Percentiles rank a stretch among this genome's conserved stretches.
These are phyloP conservation scores for Trichophyton mentagrophytes DNA, from an alignment of 2,329 filamentous ascomycete genomes.

Conservation along the genomic window DNA sequence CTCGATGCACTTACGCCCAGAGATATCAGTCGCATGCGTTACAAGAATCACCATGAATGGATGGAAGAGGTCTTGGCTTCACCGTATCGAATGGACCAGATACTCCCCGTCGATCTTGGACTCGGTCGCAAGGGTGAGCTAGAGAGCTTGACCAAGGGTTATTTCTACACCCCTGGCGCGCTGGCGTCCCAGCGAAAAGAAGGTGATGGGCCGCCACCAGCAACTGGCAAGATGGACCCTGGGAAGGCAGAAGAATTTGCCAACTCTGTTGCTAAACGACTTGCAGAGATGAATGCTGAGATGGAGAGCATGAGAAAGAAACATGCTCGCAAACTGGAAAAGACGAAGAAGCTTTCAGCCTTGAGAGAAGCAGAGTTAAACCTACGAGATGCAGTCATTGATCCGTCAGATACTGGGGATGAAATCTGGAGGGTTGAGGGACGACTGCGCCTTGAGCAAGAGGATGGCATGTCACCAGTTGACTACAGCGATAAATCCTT, in stretches of 20 bases:
- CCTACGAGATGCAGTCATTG: slow-evolving; percentile 52
- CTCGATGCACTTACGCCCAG: slow-evolving; percentile 82
- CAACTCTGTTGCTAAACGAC: slow-evolving; percentile 58
- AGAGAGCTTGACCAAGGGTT: slow-evolving; percentile 65
- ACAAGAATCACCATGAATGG: slow-evolving; percentile 94
- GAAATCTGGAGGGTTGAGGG: slow-evolving; percentile 55
- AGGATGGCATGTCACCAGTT: slow-evolving; percentile 25
- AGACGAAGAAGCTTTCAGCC: slow-evolving; percentile 56
- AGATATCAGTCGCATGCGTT: slow-evolving; percentile 75
- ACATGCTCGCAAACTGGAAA: slow-evolving; percentile 62
- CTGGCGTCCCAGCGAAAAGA: slow-evolving; percentile 18
- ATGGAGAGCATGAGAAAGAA: slow-evolving; percentile 72
- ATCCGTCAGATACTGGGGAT: slow-evolving; percentile 40
- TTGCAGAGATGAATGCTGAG: slow-evolving; percentile 62
- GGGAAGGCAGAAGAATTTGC: slow-evolving; percentile 76
- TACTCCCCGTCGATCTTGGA: slow-evolving; percentile 74
- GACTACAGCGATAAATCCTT: slow-evolving; percentile 31
- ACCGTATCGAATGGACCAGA: slow-evolving; percentile 72
- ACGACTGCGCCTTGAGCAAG: slow-evolving; percentile 21
- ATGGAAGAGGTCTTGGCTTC: slow-evolving; percentile 96
- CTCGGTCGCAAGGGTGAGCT: slow-evolving; percentile 76
- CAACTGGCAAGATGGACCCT: slow-evolving; percentile 52
- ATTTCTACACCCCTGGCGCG: slow-evolving; percentile 53
- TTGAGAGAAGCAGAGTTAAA: slow-evolving; percentile 64
- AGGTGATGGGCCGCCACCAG: slow-evolving; percentile 17